These are phyloP conservation scores for Plasmodium relictum DNA, from an alignment of 169 alveolate genomes.

Conservation along the genomic window DNA sequence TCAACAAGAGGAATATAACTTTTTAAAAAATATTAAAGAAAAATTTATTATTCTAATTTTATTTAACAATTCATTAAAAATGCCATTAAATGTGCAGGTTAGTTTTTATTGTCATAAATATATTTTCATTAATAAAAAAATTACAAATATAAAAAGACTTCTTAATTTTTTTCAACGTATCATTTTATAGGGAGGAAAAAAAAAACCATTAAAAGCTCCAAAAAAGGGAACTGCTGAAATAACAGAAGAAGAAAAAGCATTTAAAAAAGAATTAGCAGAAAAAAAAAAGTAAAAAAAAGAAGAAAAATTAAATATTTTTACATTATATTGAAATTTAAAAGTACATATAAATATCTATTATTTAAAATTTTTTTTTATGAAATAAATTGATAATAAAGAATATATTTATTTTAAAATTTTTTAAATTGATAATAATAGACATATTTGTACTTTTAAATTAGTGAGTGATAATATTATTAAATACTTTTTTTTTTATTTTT, in stretches of 20 bases:
- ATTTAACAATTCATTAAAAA: conserved; percentile 3
- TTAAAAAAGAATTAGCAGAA: conserved; percentile 74
- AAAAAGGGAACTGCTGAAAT: conserved; percentile 63
- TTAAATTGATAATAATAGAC: too few relatives aligned
- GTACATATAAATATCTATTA: background rate
- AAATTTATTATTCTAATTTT: background rate
- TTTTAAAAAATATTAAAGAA: conserved; percentile 3
- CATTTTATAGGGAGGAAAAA: conserved; percentile 56
- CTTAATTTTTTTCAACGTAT: conserved; percentile 1
- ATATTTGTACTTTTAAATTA: too few relatives aligned
- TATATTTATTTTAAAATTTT: too few relatives aligned
- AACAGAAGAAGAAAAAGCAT: conserved; percentile 70
- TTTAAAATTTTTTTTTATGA: too few relatives aligned
- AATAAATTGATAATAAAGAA: too few relatives aligned
- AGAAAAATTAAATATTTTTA: background rate
- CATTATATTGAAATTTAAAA: background rate
- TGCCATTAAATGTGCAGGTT: conserved; percentile 71
- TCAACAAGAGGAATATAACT: background rate
- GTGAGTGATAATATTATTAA: too few relatives aligned
- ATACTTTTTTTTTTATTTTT: background rate
- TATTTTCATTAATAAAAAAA: background rate
- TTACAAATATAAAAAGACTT: conserved; percentile 1
- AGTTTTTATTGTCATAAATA: background rate
- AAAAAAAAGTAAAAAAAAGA: conserved; percentile 36
- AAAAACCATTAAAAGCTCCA: conserved; percentile 65